Base-by-base conservation (phyloP, 306 rosid genomes). In the Cucumis hystrix region DNA sequence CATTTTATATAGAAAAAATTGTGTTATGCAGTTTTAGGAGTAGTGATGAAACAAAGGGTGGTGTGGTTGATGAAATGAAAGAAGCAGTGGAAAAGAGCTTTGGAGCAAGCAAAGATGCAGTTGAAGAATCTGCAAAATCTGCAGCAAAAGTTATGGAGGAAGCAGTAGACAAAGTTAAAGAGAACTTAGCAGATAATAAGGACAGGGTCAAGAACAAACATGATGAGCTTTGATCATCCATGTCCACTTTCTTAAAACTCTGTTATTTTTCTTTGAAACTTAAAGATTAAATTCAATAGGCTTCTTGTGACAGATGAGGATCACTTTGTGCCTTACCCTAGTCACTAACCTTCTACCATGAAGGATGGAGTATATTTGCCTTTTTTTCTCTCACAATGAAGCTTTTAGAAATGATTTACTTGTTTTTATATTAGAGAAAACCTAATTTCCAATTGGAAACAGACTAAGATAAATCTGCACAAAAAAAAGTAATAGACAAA, bases 71-170 rank as follows among this genome's bases (percentile, higher is more conserved):
- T 15, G 80, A 77, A 4, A 39, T 85, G 71, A 87, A 61, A 79
- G 86, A 84, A 2, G 90, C 87, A 13, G 89, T 74, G n/a, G 89
- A 15, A 59, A 86, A 78, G 86, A 86, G 91, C 80, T 84, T 90
- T 6, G 80, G 23, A 33, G 28, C 64, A 73, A 83, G 93, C 92
- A 89, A 82, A 85, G 86, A 86, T 43, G 65, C 85, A 4, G 91
- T 90, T 9, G 85, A 89, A 61, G 94, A n/a, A 64, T 66, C 83
- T n/a, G 94, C 96, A 14, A 82, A 80, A 87, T 63, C 88, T 21
- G 90, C 90, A 8, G 97, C 85, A 8, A 79, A 86, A 59, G 83
- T 75, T 1, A 84, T 86, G 7, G 90, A 85, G 71, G 85, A 54
- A 70, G 82, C 84, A 21, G 69, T 85, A 13, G 78, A 81, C n/a